phyloP scores from a whole-genome alignment of 2,329 filamentous ascomycete species.

The Penicillium sp. region DNA sequence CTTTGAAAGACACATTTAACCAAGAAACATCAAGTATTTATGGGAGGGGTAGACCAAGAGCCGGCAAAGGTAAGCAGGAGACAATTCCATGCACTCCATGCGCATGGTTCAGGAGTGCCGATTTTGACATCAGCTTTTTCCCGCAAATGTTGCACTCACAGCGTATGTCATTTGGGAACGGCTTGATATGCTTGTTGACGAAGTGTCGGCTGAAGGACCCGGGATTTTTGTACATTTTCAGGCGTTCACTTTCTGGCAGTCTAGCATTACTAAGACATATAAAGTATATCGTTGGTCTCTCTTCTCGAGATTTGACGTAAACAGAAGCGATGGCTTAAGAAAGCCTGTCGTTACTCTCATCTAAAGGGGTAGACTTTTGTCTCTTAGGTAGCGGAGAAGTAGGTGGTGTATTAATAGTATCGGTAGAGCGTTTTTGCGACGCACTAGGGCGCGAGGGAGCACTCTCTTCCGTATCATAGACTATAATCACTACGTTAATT shows the following conservation, averaged over 20 bases:
- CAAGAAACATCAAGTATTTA: not conserved
- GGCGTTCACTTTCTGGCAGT: constrained; percentile 16
- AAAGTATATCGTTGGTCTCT: constrained; percentile 26
- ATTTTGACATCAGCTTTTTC: not conserved
- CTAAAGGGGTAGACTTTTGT: not conserved
- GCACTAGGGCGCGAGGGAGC: too few relatives aligned
- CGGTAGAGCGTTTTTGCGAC: too few relatives aligned
- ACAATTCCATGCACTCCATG: constrained; percentile 10
- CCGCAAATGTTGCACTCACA: constrained; percentile 13
- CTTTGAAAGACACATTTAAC: not conserved
- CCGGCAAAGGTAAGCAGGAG: constrained; percentile 14
- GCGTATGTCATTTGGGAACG: constrained; percentile 20
- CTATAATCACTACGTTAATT: too few relatives aligned
- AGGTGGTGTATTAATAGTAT: too few relatives aligned
- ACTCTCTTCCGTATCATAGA: too few relatives aligned
- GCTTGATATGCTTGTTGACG: constrained; percentile 23
- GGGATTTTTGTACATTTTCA: constrained; percentile 18
- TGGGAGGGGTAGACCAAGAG: constrained; percentile 13
- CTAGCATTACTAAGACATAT: constrained; percentile 21
- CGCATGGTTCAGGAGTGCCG: not conserved
- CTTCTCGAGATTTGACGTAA: constrained; percentile 17
- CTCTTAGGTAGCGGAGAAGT: constrained; percentile 11
- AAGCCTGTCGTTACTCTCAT: constrained; percentile 13
- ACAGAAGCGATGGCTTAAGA: constrained; percentile 19
- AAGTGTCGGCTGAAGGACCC: constrained; percentile 26